Evolutionary conservation across 2,329 filamentous ascomycete genomes (phyloP).

Genomic region (Botryotinia narcissicola): DNA sequence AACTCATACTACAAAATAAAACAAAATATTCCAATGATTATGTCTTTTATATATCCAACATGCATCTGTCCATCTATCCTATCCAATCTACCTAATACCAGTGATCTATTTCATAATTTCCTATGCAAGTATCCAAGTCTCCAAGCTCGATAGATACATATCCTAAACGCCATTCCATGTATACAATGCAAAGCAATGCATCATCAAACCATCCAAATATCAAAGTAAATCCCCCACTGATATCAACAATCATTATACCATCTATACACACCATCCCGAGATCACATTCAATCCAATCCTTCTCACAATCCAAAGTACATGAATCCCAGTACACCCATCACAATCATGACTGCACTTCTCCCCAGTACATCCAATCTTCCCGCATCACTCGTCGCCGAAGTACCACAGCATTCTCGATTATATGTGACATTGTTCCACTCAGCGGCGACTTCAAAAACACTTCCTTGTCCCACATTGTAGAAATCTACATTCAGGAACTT

Average conservation of each 20-base stretch:
- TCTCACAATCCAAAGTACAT: background rate
- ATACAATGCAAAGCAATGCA: background rate
- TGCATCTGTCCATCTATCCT: background rate
- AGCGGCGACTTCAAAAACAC: slow-evolving; percentile 74
- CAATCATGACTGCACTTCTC: background rate
- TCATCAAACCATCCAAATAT: background rate
- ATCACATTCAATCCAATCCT: background rate
- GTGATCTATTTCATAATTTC: background rate
- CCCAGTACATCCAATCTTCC: background rate
- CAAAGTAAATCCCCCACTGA: background rate
- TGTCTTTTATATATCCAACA: background rate
- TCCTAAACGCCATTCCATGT: background rate
- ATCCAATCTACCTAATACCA: background rate
- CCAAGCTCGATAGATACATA: background rate
- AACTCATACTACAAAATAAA: too few species aligned
- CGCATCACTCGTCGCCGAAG: background rate
- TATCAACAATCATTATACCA: background rate
- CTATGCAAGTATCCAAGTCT: too few species aligned
- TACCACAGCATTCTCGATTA: slow-evolving; percentile 56
- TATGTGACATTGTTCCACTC: slow-evolving; percentile 72
- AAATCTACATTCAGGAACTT: slow-evolving; percentile 83
- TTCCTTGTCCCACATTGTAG: slow-evolving; percentile 67
- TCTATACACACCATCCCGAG: background rate
- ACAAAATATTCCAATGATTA: background rate
- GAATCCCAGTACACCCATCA: background rate